Percentiles rank a stretch among this genome's conserved stretches.
These are phyloP conservation scores for Pseudogymnoascus sp. DNA, from an alignment of 2,329 filamentous ascomycete genomes.

Conservation along the genomic window DNA sequence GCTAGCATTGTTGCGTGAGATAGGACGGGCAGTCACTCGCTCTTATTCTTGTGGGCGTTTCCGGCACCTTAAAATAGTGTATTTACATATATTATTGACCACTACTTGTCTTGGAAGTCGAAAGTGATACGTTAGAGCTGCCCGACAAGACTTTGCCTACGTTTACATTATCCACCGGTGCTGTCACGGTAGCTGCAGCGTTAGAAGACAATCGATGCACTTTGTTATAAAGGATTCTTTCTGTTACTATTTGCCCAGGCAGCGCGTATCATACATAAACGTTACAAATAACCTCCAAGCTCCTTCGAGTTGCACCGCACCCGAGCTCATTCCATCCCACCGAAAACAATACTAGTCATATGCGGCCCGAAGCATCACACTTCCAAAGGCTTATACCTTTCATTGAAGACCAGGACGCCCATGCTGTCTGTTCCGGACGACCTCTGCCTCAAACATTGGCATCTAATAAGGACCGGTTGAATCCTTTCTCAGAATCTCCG, in stretches of 20 bases:
- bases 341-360: not conserved
- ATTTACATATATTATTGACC: not conserved
- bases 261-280: not conserved
- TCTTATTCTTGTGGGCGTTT: not conserved
- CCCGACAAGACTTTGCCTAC: not conserved
- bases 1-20: not conserved
- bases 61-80: not conserved
- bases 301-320: not conserved
- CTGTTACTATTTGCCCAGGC: not conserved
- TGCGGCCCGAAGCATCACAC: not conserved
- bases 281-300: not conserved
- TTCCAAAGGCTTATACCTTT: not conserved
- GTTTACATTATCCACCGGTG: not conserved
- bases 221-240: not conserved
- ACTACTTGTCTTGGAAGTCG: not conserved
- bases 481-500: conserved; percentile 45
- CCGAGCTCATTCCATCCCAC: not conserved
- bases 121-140: not conserved
- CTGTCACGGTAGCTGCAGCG: not conserved
- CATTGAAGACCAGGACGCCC: not conserved
- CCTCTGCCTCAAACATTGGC: not conserved
- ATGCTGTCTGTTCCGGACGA: not conserved
- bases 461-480: not conserved
- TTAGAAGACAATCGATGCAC: not conserved
- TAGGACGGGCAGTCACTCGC: not conserved